A percentile compares a stretch with the other conserved stretches of the same genome.
Conservation (phyloP, 2,329 filamentous ascomycete genomes). For the Cryphonectria carpinicola region DNA sequence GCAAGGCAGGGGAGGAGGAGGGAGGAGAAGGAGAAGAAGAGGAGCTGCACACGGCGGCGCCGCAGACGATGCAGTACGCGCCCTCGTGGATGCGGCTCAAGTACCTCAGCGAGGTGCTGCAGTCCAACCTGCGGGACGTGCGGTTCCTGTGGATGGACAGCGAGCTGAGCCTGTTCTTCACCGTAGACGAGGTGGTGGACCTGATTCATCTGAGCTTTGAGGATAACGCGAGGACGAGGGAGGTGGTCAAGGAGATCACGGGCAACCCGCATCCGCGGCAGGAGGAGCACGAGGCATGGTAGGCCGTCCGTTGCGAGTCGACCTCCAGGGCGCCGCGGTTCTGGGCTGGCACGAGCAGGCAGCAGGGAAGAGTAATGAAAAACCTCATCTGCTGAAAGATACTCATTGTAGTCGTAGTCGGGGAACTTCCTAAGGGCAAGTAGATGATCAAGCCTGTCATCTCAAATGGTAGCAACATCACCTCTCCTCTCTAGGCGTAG, state of each 20-base stretch:
- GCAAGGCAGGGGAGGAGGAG: constrained; percentile 29
- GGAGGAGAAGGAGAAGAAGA: constrained; percentile 21
- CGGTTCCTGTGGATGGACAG: constrained; percentile 67
- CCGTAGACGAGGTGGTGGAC: constrained; percentile 63
- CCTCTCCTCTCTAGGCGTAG: not conserved
- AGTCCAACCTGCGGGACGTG: constrained; percentile 68
- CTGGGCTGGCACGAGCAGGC: too few species aligned
- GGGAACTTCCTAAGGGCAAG: not conserved
- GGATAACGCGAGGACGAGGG: constrained; percentile 61
- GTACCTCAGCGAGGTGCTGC: constrained; percentile 66
- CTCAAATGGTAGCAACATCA: not conserved
- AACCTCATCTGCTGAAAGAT: not conserved
- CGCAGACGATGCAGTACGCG: constrained; percentile 63
- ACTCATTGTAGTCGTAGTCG: not conserved
- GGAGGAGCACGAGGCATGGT: constrained; percentile 23
- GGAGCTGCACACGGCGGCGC: constrained; percentile 46
- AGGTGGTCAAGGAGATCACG: constrained; percentile 62
- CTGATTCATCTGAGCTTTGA: constrained; percentile 67
- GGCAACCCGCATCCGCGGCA: constrained; percentile 50
- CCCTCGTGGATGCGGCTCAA: constrained; percentile 66
- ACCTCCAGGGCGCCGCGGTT: not conserved
- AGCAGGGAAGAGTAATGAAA: not conserved
- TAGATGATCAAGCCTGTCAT: not conserved
- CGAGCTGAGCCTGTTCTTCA: constrained; percentile 67
- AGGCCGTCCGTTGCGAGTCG: not conserved